Base-by-base conservation (phyloP, 139 green algal genomes). In the Chlorella sp. region DNA sequence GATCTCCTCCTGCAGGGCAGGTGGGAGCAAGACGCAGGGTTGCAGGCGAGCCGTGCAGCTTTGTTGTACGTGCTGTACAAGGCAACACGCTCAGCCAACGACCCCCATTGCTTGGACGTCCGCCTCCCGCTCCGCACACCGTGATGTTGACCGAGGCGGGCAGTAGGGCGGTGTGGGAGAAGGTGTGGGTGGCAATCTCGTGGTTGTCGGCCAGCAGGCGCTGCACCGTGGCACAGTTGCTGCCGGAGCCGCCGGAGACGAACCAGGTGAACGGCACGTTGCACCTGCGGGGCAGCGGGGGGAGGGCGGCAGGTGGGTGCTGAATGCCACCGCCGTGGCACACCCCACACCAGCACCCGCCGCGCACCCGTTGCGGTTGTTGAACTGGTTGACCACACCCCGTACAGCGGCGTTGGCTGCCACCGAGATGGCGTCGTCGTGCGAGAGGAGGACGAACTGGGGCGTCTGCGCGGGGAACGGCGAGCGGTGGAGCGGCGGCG, bases 341-440 rank as follows among this genome's bases (percentile, higher is more conserved):
- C 22, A 54, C 8, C 51, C 51, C 51, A 24, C 51, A 24, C 51
- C 51, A 11, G 51, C 14, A 11, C 2, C 51, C 51, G 9, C 51
- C 9, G 22, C 68, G 44, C 41, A 75, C 38, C 60, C 78, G 16
- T 73, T 73, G 8, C 32, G 14, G 46, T 84, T 84, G 1, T 16
- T 48, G 44, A 69, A 67, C n/a, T 76, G 54, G n/a, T 84, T 51
- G 34, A 70, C 73, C 11, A 84, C 32, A 9, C 24, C 34, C 4
- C 36, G 43, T 1, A 84, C n/a, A 4, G 48, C 44, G 14, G 67
- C 34, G 9, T 70, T 46, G 24, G 65, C 54, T 4, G 34, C 54
- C n/a, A 77, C 46, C 0, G 80, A 78, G 46, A 84, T 77, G n/a
- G 80, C 80, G 48, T 84, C 80, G 22, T 84, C 80, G 67, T 76